A percentile compares a stretch with the other conserved stretches of the same genome.
phyloP scores from a whole-genome alignment of 441 rosid genomes.

The Capsella rubella region DNA sequence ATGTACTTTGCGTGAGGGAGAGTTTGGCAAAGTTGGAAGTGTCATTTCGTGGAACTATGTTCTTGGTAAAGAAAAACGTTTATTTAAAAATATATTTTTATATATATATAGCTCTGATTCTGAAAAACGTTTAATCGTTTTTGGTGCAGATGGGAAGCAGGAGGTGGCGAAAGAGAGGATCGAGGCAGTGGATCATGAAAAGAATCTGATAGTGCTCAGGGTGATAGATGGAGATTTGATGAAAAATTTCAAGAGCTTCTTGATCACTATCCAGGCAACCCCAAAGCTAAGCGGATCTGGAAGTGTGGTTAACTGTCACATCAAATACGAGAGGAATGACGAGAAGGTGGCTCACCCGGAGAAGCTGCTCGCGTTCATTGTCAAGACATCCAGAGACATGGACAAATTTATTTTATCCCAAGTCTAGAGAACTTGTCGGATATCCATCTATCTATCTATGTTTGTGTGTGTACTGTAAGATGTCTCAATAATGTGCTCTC shows the following conservation, averaged over 20 bases:
- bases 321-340: conserved; percentile 20
- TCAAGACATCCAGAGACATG: conserved; percentile 13
- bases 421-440: background rate
- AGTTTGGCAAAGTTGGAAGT: conserved; percentile 34
- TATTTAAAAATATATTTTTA: background rate
- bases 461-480: conserved; percentile 13
- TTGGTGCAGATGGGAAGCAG: conserved; percentile 30
- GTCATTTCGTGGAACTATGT: conserved; percentile 35
- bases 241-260: conserved; percentile 35
- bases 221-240: conserved; percentile 30
- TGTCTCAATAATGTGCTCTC: conserved; percentile 17
- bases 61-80: conserved; percentile 10
- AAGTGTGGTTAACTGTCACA: conserved; percentile 14
- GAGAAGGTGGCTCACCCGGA: conserved; percentile 27
- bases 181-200: conserved; percentile 20
- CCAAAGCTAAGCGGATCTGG: conserved; percentile 26
- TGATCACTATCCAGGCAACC: conserved; percentile 21
- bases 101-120: background rate
- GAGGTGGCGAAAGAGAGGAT: conserved; percentile 14
- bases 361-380: background rate
- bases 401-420: conserved; percentile 13
- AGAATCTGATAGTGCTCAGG: conserved; percentile 3
- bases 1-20: conserved; percentile 38
- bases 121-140: background rate
- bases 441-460: background rate